phyloP scores from a whole-genome alignment of 2,329 filamentous ascomycete species.

The Monosporascus sp. region DNA sequence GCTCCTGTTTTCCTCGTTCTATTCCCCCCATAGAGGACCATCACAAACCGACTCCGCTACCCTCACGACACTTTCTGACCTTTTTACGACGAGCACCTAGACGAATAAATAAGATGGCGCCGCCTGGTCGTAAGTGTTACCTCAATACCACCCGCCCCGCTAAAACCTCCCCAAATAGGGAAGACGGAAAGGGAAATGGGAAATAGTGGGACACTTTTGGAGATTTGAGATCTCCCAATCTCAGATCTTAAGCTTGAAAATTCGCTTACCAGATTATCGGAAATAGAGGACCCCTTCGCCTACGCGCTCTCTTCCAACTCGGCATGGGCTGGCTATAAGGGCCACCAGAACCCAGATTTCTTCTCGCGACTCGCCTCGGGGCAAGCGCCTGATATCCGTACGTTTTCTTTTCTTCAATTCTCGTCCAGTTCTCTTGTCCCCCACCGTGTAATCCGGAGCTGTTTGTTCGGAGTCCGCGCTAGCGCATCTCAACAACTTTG shows the following conservation, averaged over 20 bases:
- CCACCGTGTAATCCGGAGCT: neutral
- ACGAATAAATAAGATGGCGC: neutral
- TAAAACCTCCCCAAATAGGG: neutral
- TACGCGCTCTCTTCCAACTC: conserved; percentile 64
- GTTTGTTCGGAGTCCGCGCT: neutral
- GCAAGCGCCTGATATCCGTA: conserved; percentile 60
- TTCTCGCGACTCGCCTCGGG: conserved; percentile 63
- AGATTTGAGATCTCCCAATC: neutral
- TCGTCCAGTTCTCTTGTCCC: neutral
- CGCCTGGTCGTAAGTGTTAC: neutral
- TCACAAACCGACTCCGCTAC: neutral
- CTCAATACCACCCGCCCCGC: neutral
- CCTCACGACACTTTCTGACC: neutral
- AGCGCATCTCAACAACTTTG: neutral
- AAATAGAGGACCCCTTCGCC: conserved; percentile 51
- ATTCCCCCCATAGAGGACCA: neutral
- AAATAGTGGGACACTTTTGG: neutral
- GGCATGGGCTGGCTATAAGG: conserved; percentile 62
- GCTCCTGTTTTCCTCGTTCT: neutral
- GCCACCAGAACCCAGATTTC: conserved; percentile 62
- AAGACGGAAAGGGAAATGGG: neutral
- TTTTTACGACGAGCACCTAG: neutral
- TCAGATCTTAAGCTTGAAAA: neutral
- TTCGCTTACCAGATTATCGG: conserved; percentile 17
- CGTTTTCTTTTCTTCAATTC: conserved; percentile 20